Evolutionary conservation across 805 yeast genomes (phyloP), one percentile per base, ranked within the genome.

Genomic region (Blastobotrys attinorum): DNA sequence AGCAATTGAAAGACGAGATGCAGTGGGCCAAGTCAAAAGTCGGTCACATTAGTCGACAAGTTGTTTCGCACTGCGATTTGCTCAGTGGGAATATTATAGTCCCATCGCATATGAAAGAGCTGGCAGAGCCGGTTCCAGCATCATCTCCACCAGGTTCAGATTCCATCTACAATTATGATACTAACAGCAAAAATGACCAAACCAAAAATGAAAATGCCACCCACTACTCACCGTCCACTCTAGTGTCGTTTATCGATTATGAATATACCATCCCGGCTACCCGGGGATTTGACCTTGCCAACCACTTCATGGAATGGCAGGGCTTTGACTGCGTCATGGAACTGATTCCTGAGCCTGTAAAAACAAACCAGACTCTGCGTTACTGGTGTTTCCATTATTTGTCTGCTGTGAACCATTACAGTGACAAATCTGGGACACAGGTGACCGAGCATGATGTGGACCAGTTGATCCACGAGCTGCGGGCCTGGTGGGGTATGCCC

Each of bases 291-390:
- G 98, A 92, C 61, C 74, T 92, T 42, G 94, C 92, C 10, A 89
- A 92, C 62, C 98, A 92, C 66, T 84, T 92, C 53, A 75, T 83
- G 54, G 98, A 90, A 67, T 90, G 98, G 98, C 92, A 83, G 58
- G 92, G 92, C 2, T 82, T 81, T 53, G 77, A 79, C 48, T 83
- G 92, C 58, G 78, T 79, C 50, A 69, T 73, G 20, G 59, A 68
- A 10, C 72, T 72, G 6, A 79, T 83, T 32, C 87, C 87, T 0
- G 55, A 59, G 5, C 82, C 83, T 1, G 45, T 66, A 0, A 49
- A 47, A 6, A 45, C 56, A 2, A 76, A 78, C 50, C 62, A 62
- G 1, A 62, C 69, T 1, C 60, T 81, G 56, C 64, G 74, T 2
- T 60, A 61, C 23, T 83, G 90, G 90, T 74, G 77, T 31, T 59